phyloP scores from a whole-genome alignment of 1,284 basidiomycete genomes.

The Sporisorium scitamineum region DNA sequence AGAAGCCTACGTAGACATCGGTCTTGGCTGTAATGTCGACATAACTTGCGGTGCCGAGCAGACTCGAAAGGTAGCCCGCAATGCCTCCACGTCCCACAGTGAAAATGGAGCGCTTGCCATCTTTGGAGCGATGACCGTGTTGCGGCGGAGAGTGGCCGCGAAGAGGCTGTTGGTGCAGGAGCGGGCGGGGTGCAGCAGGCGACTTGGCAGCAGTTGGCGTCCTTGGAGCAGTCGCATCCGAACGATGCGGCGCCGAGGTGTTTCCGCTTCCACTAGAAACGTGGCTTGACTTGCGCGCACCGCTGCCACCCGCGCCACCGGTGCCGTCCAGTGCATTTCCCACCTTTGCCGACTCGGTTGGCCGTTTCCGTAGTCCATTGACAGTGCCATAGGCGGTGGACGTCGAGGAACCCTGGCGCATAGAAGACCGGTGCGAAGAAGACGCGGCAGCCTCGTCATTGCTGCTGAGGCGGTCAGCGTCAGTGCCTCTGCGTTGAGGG shows the following conservation, averaged over 20 bases:
- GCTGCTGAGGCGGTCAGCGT: conserved; percentile 13
- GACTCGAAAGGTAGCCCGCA: conserved; percentile 94
- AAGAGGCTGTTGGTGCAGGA: conserved; percentile 18
- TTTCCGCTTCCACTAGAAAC: conserved; percentile 9
- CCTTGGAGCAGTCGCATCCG: conserved; percentile 11
- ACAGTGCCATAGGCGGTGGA: conserved; percentile 16
- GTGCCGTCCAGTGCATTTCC: conserved; percentile 64
- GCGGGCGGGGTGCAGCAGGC: conserved; percentile 6
- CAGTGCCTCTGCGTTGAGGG: conserved; percentile 24
- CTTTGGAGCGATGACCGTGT: conserved; percentile 17
- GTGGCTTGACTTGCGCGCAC: conserved; percentile 22
- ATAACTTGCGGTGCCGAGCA: conserved; percentile 91
- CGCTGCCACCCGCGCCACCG: conserved; percentile 14
- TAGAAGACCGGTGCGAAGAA: conserved; percentile 17
- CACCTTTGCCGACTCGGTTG: conserved; percentile 44
- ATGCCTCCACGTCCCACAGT: conserved; percentile 93
- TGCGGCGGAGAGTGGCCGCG: conserved; percentile 15
- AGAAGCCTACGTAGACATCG: conserved; percentile 94
- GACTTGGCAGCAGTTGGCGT: conserved; percentile 5
- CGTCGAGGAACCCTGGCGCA: conserved; percentile 25
- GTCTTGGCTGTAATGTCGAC: conserved; percentile 97
- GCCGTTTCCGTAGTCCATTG: conserved; percentile 24
- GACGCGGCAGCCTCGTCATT: conserved; percentile 3
- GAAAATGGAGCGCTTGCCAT: conserved; percentile 74
- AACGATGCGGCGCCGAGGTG: conserved; percentile 1